phyloP scores from a whole-genome alignment of 768 basidiomycete genomes.

The Rhizopogon vulgaris region DNA sequence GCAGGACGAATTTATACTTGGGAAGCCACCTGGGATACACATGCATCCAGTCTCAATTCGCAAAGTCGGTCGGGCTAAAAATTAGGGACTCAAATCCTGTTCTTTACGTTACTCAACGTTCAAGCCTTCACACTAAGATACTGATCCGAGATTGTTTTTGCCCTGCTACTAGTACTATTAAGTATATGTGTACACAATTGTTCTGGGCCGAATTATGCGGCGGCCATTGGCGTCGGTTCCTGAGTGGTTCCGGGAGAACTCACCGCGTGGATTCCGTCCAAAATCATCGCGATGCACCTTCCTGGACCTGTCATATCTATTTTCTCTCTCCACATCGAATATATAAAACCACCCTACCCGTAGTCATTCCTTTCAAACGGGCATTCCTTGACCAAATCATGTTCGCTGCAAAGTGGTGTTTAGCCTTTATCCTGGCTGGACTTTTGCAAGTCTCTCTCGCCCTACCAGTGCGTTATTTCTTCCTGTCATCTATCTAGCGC shows the following conservation, averaged over 20 bases:
- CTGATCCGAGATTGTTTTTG: neutral
- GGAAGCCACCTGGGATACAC: too few species aligned
- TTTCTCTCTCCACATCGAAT: constrained; percentile 8
- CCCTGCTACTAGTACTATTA: neutral
- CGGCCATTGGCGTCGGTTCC: constrained; percentile 21
- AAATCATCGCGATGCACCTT: neutral
- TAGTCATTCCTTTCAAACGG: neutral
- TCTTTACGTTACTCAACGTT: too few species aligned
- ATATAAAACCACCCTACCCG: constrained; percentile 14
- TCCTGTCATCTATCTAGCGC: neutral
- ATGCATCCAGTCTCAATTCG: too few species aligned
- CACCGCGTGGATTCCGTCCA: constrained; percentile 8
- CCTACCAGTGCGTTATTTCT: constrained; percentile 12
- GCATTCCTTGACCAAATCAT: constrained; percentile 9
- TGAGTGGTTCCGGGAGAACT: constrained; percentile 13
- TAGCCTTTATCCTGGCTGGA: constrained; percentile 16
- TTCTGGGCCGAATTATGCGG: constrained; percentile 15
- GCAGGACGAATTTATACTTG: too few species aligned
- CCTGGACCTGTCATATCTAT: constrained; percentile 4
- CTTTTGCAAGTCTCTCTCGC: constrained; percentile 18
- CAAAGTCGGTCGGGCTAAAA: too few species aligned
- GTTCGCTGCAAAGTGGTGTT: constrained; percentile 13
- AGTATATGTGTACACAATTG: constrained; percentile 1
- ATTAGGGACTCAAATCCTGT: too few species aligned
- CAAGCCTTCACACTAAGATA: neutral